These are phyloP conservation scores for Paramecium caudatum DNA, from an alignment of 73 alveolate genomes.

Conservation along the genomic window DNA sequence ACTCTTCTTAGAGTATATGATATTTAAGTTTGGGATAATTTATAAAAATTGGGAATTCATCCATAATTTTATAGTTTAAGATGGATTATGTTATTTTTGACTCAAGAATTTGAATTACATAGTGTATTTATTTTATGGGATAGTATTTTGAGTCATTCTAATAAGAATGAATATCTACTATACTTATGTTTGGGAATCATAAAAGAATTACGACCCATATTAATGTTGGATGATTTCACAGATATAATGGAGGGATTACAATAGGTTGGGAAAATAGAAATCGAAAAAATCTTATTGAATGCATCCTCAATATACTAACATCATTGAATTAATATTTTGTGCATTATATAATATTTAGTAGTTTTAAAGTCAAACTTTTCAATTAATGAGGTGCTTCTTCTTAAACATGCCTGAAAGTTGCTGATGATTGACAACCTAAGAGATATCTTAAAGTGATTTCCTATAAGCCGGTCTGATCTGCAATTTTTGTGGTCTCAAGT, in stretches of 20 bases:
- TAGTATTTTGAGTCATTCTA: not conserved
- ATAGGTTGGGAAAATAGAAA: slow-evolving; percentile 1
- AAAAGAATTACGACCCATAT: not conserved
- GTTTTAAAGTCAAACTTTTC: no score
- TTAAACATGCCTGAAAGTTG: not conserved
- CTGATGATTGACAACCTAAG: not conserved
- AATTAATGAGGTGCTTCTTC: slow-evolving; percentile 8
- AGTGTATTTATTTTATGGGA: slow-evolving; percentile 74
- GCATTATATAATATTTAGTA: no score
- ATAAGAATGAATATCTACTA: slow-evolving; percentile 22
- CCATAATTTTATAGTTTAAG: slow-evolving; percentile 55
- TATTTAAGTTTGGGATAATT: slow-evolving; percentile 21
- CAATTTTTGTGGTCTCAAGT: slow-evolving; percentile 21
- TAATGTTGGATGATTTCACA: slow-evolving; percentile 35
- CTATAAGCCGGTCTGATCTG: slow-evolving; percentile 24
- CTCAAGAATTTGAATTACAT: slow-evolving; percentile 76
- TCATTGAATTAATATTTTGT: slow-evolving; percentile 31
- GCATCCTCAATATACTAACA: not conserved
- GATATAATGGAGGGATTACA: slow-evolving; percentile 51
- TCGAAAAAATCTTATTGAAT: not conserved
- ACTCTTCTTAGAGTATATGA: not conserved
- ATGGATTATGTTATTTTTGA: slow-evolving; percentile 46
- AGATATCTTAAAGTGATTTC: not conserved
- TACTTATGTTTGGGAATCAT: slow-evolving; percentile 42
- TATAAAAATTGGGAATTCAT: slow-evolving; percentile 28